A percentile compares a stretch with the other conserved stretches of the same genome.
Evolutionary conservation across 106 monocot species (phyloP).

Genomic region (Gastrodia elata): DNA sequence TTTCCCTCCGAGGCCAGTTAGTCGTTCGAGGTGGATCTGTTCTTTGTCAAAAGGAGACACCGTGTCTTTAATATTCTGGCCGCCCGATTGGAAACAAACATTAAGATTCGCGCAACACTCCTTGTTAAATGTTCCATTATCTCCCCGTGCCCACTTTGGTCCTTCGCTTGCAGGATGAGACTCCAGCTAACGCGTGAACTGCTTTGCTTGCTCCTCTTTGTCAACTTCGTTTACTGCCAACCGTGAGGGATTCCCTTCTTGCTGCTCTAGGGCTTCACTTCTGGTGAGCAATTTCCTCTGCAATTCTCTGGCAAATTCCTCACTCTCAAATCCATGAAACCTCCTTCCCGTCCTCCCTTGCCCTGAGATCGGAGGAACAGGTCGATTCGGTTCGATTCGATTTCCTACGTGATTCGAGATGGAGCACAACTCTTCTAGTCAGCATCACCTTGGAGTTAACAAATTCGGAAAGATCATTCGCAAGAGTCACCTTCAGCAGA

Average conservation of each 20-base stretch:
- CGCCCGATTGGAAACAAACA: too few species aligned
- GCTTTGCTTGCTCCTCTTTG: not conserved
- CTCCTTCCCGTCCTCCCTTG: not conserved
- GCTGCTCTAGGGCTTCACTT: not conserved
- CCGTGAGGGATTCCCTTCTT: not conserved
- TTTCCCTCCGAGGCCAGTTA: too few species aligned
- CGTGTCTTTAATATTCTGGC: too few species aligned
- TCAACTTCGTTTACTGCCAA: not conserved
- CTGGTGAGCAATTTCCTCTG: too few species aligned
- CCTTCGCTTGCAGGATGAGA: not conserved
- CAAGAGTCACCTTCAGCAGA: constrained; percentile 27
- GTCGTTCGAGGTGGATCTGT: too few species aligned
- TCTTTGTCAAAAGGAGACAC: too few species aligned
- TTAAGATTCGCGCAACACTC: too few species aligned
- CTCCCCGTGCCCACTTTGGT: not conserved
- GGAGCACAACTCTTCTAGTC: constrained; percentile 12
- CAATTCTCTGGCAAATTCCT: not conserved
- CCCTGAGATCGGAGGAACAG: not conserved
- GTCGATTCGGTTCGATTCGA: not conserved
- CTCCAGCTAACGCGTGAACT: not conserved
- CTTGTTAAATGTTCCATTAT: too few species aligned
- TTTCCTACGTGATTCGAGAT: not conserved
- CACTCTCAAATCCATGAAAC: not conserved
- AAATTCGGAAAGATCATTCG: constrained; percentile 32
- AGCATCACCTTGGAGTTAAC: constrained; percentile 30